A percentile compares a stretch with the other conserved stretches of the same genome.
These are phyloP conservation scores for Nemania bipapillata DNA, from an alignment of 2,329 filamentous ascomycete species.

Conservation along the genomic window DNA sequence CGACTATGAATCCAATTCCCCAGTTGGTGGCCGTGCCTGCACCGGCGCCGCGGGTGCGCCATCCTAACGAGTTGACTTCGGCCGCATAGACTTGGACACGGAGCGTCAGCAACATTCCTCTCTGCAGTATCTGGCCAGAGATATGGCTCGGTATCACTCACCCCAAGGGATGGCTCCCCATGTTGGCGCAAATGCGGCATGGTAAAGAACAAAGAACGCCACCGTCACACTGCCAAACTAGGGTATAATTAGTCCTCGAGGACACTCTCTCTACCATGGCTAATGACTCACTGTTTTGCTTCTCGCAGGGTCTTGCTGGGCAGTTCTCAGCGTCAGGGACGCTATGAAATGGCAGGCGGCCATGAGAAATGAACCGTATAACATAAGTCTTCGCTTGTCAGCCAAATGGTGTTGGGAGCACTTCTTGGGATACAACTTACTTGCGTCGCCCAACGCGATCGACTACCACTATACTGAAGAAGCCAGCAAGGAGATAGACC, in stretches of 20 bases:
- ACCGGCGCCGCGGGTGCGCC: constrained; percentile 56
- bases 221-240: constrained; percentile 55
- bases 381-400: constrained; percentile 47
- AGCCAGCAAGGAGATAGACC: constrained; percentile 53
- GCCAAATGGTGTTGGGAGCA: not conserved
- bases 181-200: constrained; percentile 56
- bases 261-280: not conserved
- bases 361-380: constrained; percentile 54
- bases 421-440: constrained; percentile 36
- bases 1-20: constrained; percentile 57
- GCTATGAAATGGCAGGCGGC: constrained; percentile 55
- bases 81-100: constrained; percentile 53
- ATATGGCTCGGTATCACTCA: not conserved
- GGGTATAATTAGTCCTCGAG: constrained; percentile 26
- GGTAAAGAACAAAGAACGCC: constrained; percentile 58
- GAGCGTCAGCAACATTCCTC: not conserved
- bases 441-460: constrained; percentile 56
- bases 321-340: constrained; percentile 51
- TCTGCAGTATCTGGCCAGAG: not conserved
- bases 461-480: constrained; percentile 55
- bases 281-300: constrained; percentile 44
- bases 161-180: constrained; percentile 55
- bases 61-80: constrained; percentile 57
- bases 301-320: constrained; percentile 48
- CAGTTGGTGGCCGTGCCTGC: constrained; percentile 60